Evolutionary conservation across 2,329 filamentous ascomycete species (phyloP), one percentile per base, ranked within the genome.

Genomic region (Venturia effusa): DNA sequence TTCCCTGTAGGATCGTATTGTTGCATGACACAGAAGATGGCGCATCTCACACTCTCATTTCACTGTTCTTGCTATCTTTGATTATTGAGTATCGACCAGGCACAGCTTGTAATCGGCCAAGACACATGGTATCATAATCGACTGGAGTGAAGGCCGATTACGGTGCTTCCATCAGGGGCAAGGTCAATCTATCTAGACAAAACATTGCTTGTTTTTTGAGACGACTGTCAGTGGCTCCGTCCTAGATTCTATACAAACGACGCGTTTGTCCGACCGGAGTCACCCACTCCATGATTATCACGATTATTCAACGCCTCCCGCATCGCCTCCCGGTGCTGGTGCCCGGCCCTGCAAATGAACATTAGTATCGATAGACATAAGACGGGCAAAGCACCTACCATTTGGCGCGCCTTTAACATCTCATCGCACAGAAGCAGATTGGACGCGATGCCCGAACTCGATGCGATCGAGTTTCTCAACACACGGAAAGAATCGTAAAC

Each of bases 401-500:
- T 99, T 80, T 99, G 93, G 74, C 94, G 84, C 66, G 94, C 94
- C 83, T 99, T 99, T 71, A 99, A 81, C 80, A 99, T 83, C 82
- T 99, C 94, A 72, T 99, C 94, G 72, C 94, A 99, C 61, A 99
- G 83, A 68, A 99, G 80, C 68, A 99, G 81, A 79, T 99, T 99
- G 11, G 90, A 93, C 6, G 94, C 93, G 72, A 99, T 99, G 67
- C 94, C 91, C 32, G 93, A 89, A 75, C 92, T 94, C 40, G 92
- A 97, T 3, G 94, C 92, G 67, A 99, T 86, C 75, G 88, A 92
- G 80, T 97, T 97, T 69, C 94, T 85, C 70, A 99, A 77, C 41
- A 99, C 94, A 65, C 94, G 85, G 85, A 95, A 99, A 17, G 92
- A 97, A 75, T 99, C 94, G 74, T 90, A 99, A 10, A 99, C 88